Conservation (phyloP, 1,139 yeast species). For the Hyphopichia wangnamkhiaoensis region DNA sequence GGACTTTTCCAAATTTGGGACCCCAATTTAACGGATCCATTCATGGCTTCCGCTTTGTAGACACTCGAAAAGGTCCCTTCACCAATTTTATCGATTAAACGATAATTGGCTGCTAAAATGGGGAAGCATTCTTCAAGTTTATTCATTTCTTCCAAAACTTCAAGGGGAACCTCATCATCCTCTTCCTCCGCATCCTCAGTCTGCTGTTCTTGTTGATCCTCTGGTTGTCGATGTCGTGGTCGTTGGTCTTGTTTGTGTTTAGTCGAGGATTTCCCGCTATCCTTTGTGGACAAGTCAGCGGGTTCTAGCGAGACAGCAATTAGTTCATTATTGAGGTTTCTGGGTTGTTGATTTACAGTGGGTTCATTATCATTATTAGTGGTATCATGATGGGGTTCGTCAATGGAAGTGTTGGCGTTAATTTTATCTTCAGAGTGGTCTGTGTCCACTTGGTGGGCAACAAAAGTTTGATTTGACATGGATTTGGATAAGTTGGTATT, state of each 20-base stretch:
- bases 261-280: too few relatives aligned
- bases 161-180: conserved; percentile 50
- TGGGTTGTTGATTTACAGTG: not conserved
- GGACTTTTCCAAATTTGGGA: conserved; percentile 50
- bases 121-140: conserved; percentile 65
- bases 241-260: not conserved
- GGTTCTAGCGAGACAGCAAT: not conserved
- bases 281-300: not conserved
- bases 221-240: conserved; percentile 10
- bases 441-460: not conserved
- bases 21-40: conserved; percentile 40
- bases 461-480: conserved; percentile 1
- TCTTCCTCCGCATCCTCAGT: conserved; percentile 19
- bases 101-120: conserved; percentile 57
- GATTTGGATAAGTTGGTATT: conserved; percentile 11
- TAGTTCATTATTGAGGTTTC: not conserved
- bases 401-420: not conserved
- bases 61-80: conserved; percentile 94
- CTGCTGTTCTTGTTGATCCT: conserved; percentile 14
- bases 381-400: not conserved
- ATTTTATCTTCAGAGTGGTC: not conserved
- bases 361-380: not conserved
- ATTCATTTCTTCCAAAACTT: conserved; percentile 66
- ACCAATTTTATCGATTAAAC: conserved; percentile 82
- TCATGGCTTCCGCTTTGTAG: conserved; percentile 79